Evolutionary conservation across 116 monocot species (phyloP).

Genomic region (Phalaenopsis hybrid): DNA sequence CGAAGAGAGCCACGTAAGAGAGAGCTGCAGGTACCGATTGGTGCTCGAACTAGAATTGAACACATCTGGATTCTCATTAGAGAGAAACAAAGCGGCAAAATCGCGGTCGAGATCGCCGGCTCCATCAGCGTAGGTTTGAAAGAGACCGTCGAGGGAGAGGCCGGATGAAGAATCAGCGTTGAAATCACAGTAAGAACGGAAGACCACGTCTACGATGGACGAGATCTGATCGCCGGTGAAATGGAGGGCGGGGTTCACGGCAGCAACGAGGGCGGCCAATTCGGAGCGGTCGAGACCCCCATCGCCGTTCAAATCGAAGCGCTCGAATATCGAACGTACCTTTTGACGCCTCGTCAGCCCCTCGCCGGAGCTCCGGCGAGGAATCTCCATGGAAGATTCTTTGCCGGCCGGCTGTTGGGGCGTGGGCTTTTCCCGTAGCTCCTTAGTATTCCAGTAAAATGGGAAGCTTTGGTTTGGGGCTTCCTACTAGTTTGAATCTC

Average conservation of each 20-base stretch:
- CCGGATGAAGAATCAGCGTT: background rate
- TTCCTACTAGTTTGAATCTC: no score
- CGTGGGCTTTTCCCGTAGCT: no score
- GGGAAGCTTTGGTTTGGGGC: no score
- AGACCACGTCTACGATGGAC: conserved; percentile 25
- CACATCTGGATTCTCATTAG: background rate
- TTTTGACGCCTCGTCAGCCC: conserved; percentile 8
- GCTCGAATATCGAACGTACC: conserved; percentile 25
- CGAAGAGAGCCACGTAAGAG: conserved; percentile 3
- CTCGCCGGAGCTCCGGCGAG: background rate
- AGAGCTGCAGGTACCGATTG: background rate
- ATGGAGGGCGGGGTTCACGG: conserved; percentile 21
- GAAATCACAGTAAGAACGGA: conserved; percentile 27
- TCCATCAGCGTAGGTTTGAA: conserved; percentile 25
- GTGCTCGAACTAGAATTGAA: background rate
- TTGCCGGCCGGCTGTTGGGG: background rate
- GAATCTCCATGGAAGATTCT: background rate
- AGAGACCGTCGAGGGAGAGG: conserved; percentile 27
- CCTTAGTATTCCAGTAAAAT: no score
- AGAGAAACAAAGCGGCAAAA: conserved; percentile 20
- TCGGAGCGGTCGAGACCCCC: conserved; percentile 31
- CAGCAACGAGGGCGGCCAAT: conserved; percentile 17
- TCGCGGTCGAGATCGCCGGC: conserved; percentile 28
- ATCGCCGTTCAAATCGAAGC: conserved; percentile 29
- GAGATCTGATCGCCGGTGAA: conserved; percentile 21